A percentile compares a stretch with the other conserved stretches of the same genome.
phyloP scores from a whole-genome alignment of 2,329 filamentous ascomycete species.

The Colletotrichum zoysiae region DNA sequence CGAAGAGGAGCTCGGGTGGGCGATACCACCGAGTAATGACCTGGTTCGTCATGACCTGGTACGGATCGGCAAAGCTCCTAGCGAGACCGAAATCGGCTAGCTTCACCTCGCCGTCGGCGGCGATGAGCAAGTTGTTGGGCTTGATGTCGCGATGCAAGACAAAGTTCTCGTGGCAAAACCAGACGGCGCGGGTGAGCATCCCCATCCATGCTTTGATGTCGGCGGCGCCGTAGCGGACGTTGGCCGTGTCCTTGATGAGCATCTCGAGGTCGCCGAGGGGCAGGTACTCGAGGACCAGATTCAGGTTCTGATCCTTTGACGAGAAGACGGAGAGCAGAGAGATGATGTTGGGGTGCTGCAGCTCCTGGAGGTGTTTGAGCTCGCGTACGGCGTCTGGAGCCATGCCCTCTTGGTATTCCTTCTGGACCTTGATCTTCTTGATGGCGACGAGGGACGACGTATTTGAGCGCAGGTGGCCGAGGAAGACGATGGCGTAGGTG shows the following conservation, averaged over 20 bases:
- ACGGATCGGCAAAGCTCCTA: conserved; percentile 88
- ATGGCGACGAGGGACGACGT: conserved; percentile 85
- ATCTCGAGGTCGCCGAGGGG: conserved; percentile 95
- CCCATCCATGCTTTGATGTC: conserved; percentile 99
- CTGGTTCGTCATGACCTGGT: conserved; percentile 88
- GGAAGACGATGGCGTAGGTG: conserved; percentile 96
- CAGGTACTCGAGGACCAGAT: conserved; percentile 93
- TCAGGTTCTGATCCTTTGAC: conserved; percentile 96
- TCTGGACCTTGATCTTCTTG: conserved; percentile 91
- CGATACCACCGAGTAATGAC: conserved; percentile 98
- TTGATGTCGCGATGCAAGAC: conserved; percentile 98
- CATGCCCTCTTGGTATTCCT: conserved; percentile 90
- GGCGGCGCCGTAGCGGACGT: conserved; percentile 83
- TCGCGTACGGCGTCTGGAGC: conserved; percentile 95
- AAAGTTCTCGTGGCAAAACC: conserved; percentile 97
- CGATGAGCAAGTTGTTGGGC: conserved; percentile 96
- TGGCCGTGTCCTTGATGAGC: conserved; percentile 86
- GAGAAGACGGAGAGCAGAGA: conserved; percentile 92
- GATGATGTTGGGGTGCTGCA: conserved; percentile 96
- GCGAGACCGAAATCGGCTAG: conserved; percentile 98
- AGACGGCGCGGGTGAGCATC: conserved; percentile 92
- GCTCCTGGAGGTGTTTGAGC: conserved; percentile 94
- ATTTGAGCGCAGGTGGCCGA: conserved; percentile 82
- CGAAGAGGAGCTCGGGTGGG: conserved; percentile 92
- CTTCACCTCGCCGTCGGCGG: conserved; percentile 92